Evolutionary conservation across 1,284 basidiomycete species (phyloP).

Genomic region (Papiliotrema flavescens): DNA sequence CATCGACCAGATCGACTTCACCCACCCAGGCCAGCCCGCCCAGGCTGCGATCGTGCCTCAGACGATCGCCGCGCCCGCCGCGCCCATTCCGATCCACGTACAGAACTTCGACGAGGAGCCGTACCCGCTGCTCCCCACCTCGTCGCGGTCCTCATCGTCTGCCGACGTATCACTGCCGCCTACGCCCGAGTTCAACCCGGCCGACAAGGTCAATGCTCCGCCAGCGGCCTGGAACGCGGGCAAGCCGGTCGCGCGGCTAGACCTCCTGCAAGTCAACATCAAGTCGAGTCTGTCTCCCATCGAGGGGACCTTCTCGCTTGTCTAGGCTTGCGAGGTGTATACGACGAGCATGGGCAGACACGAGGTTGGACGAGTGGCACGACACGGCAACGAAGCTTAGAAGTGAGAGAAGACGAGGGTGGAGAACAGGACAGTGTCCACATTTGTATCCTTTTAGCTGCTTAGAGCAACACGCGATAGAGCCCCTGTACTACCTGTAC

Average conservation of each 20-base stretch:
- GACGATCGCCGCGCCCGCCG: background rate
- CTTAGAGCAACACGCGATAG: no score
- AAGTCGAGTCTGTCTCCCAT: background rate
- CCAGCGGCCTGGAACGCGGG: background rate
- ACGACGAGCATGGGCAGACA: no score
- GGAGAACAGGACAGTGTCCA: no score
- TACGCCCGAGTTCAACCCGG: slow-evolving; percentile 30
- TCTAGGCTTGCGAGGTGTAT: no score
- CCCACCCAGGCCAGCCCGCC: background rate
- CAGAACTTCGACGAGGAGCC: slow-evolving; percentile 10
- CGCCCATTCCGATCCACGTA: slow-evolving; percentile 1
- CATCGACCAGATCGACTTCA: slow-evolving; percentile 24
- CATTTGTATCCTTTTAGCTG: no score
- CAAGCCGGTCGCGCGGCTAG: background rate
- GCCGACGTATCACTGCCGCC: slow-evolving; percentile 26
- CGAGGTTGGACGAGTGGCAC: no score
- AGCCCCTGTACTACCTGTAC: no score
- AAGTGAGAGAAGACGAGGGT: no score
- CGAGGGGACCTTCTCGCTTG: background rate
- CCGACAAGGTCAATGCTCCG: slow-evolving; percentile 11
- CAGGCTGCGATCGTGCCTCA: no score
- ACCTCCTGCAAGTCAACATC: background rate
- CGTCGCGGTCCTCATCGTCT: slow-evolving; percentile 28
- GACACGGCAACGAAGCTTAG: no score
- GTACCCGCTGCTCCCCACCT: slow-evolving; percentile 10